Evolutionary conservation across 495 filamentous ascomycete genomes (phyloP), one percentile per base, ranked within the genome.

Genomic region (Aspergillus heteromorphus): DNA sequence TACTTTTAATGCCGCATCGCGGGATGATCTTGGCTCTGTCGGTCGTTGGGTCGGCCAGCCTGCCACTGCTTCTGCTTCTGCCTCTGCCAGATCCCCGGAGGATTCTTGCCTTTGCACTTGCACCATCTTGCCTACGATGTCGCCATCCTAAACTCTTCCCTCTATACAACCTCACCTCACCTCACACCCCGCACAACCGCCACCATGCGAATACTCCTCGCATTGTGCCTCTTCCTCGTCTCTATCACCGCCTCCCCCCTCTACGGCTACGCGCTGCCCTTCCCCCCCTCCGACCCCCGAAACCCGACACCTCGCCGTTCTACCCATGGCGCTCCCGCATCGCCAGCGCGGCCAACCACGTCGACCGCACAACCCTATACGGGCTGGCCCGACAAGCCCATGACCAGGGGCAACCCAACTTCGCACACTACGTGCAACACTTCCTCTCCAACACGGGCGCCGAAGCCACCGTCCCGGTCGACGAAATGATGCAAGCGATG

Each of bases 161-260:
- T 58, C 31, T n/a, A n/a, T n/a, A n/a, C n/a, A n/a, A n/a, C 45
- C 25, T 53, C 41, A 10, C 23, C 19, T 10, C 30, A 19, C 38
- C 45, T 16, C 21, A 27, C 18, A 31, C 11, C 10, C 23, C 29
- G 14, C 11, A 21, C 23, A 16, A 17, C 25, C 11, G 13, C 10
- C 16, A 54, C 16, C 29, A 40, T 54, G 43, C 43, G 43, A n/a
- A 47, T 47, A 29, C 23, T 21, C 19, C 43, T 16, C 10, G n/a
- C n/a, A 21, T 47, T n/a, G 6, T 47, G 21, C 1, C 23, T 47
- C 0, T 7, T 29, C 53, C 77, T 83, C 18, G 61, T 75, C 14
- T 73, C 65, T 54, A 51, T 65, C 1, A 66, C 64, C 5, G 69
- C 70, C n/a, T 66, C 83, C n/a, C 79, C 75, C 9, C 79, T 81